These are phyloP conservation scores for Boletus coccyginus DNA, from an alignment of 768 basidiomycete species.

Conservation along the genomic window DNA sequence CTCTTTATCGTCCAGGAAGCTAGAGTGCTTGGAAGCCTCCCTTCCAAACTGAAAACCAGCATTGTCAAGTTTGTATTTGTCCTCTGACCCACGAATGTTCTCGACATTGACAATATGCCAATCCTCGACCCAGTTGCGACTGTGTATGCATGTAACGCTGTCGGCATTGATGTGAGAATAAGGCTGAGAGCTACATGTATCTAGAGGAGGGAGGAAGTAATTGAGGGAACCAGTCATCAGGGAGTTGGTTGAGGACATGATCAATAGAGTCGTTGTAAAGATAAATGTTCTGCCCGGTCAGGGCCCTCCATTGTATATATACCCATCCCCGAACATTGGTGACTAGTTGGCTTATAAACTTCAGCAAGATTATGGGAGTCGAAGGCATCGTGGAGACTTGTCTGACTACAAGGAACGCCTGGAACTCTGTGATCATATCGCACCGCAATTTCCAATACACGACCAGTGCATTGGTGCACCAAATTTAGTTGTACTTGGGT, in stretches of 20 bases:
- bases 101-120: conserved; percentile 21
- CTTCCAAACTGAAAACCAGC: conserved; percentile 36
- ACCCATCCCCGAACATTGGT: too few relatives aligned
- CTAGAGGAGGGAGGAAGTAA: conserved; percentile 18
- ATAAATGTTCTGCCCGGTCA: conserved; percentile 14
- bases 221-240: conserved; percentile 17
- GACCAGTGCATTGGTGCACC: too few relatives aligned
- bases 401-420: too few relatives aligned
- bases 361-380: too few relatives aligned
- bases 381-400: too few relatives aligned
- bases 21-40: conserved; percentile 21
- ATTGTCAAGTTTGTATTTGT: conserved; percentile 29
- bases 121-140: conserved; percentile 24
- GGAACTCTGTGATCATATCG: too few relatives aligned
- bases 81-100: conserved; percentile 36
- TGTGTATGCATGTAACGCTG: conserved; percentile 4
- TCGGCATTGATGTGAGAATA: conserved; percentile 19
- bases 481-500: too few relatives aligned
- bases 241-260: conserved; percentile 14
- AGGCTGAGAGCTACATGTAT: conserved; percentile 14
- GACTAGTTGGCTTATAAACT: too few relatives aligned
- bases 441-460: too few relatives aligned
- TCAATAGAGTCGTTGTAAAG: background rate
- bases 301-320: too few relatives aligned
- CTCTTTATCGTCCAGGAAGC: conserved; percentile 36